phyloP scores from a whole-genome alignment of 345 rosid genomes.

The Salix brachista region DNA sequence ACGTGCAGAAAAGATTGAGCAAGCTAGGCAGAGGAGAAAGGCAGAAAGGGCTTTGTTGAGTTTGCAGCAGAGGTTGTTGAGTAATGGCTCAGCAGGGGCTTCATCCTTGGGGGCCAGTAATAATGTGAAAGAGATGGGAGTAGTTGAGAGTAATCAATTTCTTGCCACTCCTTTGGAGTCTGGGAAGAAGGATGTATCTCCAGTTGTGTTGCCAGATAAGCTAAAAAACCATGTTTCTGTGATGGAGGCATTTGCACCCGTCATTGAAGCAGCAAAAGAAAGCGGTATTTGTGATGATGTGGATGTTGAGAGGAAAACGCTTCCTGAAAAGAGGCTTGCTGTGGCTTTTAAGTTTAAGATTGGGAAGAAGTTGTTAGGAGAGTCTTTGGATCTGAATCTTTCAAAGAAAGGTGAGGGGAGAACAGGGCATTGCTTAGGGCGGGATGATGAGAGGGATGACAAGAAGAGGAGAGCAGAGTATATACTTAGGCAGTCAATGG shows the following conservation, averaged over 20 bases:
- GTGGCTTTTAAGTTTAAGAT: conserved; percentile 54
- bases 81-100: conserved; percentile 37
- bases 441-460: conserved; percentile 90
- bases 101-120: conserved; percentile 32
- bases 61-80: conserved; percentile 80
- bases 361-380: conserved; percentile 61
- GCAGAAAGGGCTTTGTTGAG: conserved; percentile 85
- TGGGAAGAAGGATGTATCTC: conserved; percentile 49
- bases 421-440: conserved; percentile 34
- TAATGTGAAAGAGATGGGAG: conserved; percentile 28
- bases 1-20: conserved; percentile 83
- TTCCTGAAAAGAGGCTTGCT: conserved; percentile 51
- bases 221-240: conserved; percentile 46
- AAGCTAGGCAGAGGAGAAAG: conserved; percentile 79
- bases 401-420: conserved; percentile 49
- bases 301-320: conserved; percentile 39
- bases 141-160: conserved; percentile 27
- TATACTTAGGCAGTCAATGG: conserved; percentile 77
- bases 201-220: conserved; percentile 35
- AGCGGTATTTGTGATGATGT: conserved; percentile 40
- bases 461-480: conserved; percentile 93
- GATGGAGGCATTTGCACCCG: conserved; percentile 78
- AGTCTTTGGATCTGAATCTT: conserved; percentile 55
- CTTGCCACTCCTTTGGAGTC: conserved; percentile 40
- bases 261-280: conserved; percentile 62